These are phyloP conservation scores for Artemisia tridentata DNA, from an alignment of 129 eudicot species.

Conservation along the genomic window DNA sequence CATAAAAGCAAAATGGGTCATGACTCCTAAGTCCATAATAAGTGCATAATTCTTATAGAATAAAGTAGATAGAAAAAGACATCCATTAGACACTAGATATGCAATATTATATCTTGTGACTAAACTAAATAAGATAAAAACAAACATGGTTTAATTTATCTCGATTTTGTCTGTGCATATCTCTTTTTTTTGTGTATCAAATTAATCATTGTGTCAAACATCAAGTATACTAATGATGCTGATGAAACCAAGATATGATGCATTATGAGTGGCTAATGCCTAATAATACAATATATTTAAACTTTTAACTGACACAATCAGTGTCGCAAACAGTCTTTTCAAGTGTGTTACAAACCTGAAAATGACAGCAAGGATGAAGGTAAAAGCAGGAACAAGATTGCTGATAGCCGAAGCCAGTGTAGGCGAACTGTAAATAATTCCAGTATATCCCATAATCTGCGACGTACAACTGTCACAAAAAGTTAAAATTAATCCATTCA, in stretches of 20 bases:
- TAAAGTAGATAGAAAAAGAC: constrained; percentile 7
- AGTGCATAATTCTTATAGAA: background rate
- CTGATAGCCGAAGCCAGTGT: constrained; percentile 90
- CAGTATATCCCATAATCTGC: constrained; percentile 72
- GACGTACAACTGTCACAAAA: constrained; percentile 50
- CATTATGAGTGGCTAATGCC: too few relatives aligned
- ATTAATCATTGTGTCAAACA: too few relatives aligned
- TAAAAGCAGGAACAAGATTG: constrained; percentile 80
- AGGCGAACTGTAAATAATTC: constrained; percentile 77
- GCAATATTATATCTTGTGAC: background rate
- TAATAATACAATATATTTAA: too few relatives aligned
- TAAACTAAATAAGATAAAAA: background rate
- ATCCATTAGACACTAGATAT: constrained; percentile 13
- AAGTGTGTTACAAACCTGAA: constrained; percentile 55
- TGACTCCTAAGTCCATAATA: background rate
- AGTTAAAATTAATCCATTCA: background rate
- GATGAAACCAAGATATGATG: too few relatives aligned
- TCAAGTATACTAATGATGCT: too few relatives aligned
- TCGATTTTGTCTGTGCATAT: background rate
- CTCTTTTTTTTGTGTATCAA: too few relatives aligned
- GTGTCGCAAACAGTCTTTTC: too few relatives aligned
- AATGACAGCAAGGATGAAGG: constrained; percentile 77
- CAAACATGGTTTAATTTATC: background rate
- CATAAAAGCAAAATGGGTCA: constrained; percentile 16
- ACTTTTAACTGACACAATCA: too few relatives aligned